Conservation (phyloP, 2,329 filamentous ascomycete species). For the Tolypocladium tropicale region DNA sequence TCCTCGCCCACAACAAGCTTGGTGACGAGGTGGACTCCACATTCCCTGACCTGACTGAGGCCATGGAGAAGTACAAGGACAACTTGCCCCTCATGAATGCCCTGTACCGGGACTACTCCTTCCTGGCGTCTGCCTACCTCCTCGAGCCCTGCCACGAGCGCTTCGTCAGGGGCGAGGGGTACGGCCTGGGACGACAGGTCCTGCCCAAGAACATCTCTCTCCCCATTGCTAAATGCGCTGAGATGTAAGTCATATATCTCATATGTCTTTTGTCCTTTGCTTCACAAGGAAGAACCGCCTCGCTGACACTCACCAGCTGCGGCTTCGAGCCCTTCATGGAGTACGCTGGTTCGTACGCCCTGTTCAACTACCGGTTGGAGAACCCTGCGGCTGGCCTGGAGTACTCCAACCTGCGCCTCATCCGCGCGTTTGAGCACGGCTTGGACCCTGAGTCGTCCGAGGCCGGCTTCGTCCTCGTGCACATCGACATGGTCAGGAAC, state of each 20-base stretch:
- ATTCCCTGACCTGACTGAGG: constrained; percentile 65
- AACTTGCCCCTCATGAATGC: constrained; percentile 77
- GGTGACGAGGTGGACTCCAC: constrained; percentile 64
- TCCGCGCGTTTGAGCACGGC: constrained; percentile 85
- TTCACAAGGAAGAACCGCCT: neutral
- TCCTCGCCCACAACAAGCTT: constrained; percentile 64
- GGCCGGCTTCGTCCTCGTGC: constrained; percentile 90
- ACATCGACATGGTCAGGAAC: constrained; percentile 90
- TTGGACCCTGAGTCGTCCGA: constrained; percentile 81
- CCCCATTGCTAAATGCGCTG: constrained; percentile 73
- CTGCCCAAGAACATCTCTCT: constrained; percentile 67
- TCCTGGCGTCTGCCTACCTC: constrained; percentile 79
- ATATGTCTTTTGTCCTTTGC: neutral
- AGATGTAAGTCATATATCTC: constrained; percentile 56
- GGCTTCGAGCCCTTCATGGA: constrained; percentile 92
- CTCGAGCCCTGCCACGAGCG: constrained; percentile 83
- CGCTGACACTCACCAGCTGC: constrained; percentile 23
- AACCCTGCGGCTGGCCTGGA: constrained; percentile 46
- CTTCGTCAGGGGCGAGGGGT: constrained; percentile 59
- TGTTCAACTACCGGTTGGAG: constrained; percentile 55
- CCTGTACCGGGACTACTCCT: constrained; percentile 84
- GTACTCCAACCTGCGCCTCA: constrained; percentile 64
- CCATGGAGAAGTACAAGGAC: constrained; percentile 60
- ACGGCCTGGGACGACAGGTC: constrained; percentile 65
- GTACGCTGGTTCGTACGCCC: constrained; percentile 59